Base-by-base conservation (phyloP, 495 filamentous ascomycete genomes). In the Neurospora intermedia region DNA sequence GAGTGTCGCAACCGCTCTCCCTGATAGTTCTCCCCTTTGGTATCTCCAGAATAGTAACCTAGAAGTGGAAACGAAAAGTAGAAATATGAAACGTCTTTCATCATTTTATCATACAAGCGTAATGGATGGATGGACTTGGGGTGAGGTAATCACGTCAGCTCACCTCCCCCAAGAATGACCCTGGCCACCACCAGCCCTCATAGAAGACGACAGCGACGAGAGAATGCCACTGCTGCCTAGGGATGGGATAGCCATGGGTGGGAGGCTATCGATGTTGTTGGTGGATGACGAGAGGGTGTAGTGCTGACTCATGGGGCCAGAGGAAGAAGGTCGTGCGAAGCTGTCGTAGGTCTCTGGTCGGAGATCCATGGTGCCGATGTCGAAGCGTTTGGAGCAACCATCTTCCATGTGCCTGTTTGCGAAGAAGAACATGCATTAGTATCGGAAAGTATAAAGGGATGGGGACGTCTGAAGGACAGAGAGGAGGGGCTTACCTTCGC, bases 351-450 rank as follows among this genome's bases (percentile, higher is more conserved):
- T 72, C 15, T 85, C 82, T 54, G 82, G 73, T n/a, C 82, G 81
- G 38, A 86, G 74, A 73, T 85, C 83, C 69, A 85, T 77, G 0
- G 83, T 84, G 54, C 80, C 81, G 40, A 86, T 81, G 74, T 94
- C 90, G 78, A 91, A 89, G 43, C 92, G 85, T 79, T 91, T 91
- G 10, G 91, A 86, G 79, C 92, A 94, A 43, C 92, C 91, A 78
- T 94, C 92, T 80, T 94, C 92, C 81, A 91, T 89, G 77, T 94
- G 92, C 80, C 92, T 93, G 73, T 71, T 27, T 62, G 23, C 20
- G 74, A 43, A 71, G 39, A 39, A 9, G 23, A 1, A 4, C 6
- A 18, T 6, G 43, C 35, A 72, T 81, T 75, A 78, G 76, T 54
- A 69, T 41, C 0, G 2, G 54, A 75, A 71, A 75, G 70, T 75